phyloP scores from a whole-genome alignment of 257 asterid genomes.

The Lycium barbarum region DNA sequence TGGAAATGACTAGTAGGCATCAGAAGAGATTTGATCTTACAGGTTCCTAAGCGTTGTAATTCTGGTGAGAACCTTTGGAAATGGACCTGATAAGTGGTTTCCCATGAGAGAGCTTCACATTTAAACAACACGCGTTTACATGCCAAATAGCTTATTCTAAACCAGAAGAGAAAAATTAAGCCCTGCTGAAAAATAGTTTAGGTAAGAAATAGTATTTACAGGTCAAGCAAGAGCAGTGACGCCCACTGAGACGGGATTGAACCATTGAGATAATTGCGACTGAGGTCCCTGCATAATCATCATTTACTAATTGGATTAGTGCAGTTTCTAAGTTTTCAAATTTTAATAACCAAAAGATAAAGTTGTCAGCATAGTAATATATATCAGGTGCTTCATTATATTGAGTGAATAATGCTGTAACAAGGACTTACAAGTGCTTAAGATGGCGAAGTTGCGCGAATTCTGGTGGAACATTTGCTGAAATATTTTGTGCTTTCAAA shows the following conservation, averaged over 20 bases:
- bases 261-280: slow-evolving; percentile 77
- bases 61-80: slow-evolving; percentile 68
- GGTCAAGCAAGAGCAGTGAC: slow-evolving; percentile 63
- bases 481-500: slow-evolving; percentile 80
- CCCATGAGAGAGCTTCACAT: slow-evolving; percentile 93
- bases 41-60: slow-evolving; percentile 71
- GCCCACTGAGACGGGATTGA: slow-evolving; percentile 82
- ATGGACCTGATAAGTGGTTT: slow-evolving; percentile 86
- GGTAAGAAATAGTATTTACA: slow-evolving; percentile 51
- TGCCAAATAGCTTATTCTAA: neutral
- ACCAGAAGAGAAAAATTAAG: neutral
- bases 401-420: neutral
- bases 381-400: slow-evolving; percentile 22
- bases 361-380: slow-evolving; percentile 6
- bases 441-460: slow-evolving; percentile 81
- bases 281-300: slow-evolving; percentile 77
- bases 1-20: slow-evolving; percentile 16
- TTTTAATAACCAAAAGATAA: neutral
- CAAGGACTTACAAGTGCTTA: slow-evolving; percentile 61
- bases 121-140: slow-evolving; percentile 27
- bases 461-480: slow-evolving; percentile 73
- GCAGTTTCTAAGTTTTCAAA: neutral
- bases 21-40: slow-evolving; percentile 47
- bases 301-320: neutral
- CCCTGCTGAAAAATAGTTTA: neutral